Evolutionary conservation across 2,329 filamentous ascomycete genomes (phyloP).

Genomic region (Tolypocladium ophioglossoides): DNA sequence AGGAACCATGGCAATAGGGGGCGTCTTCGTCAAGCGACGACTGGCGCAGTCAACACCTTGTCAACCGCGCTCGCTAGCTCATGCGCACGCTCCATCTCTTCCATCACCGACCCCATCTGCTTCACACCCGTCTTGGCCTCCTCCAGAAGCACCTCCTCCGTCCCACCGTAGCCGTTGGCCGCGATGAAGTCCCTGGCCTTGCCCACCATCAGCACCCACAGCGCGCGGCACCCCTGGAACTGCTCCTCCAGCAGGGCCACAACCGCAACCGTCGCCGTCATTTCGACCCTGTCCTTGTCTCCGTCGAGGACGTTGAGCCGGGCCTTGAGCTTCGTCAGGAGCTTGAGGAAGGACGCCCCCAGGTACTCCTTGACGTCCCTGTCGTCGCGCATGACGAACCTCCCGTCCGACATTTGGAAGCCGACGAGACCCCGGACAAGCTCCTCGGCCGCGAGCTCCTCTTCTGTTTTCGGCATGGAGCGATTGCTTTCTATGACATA

Average conservation of each 20-base stretch:
- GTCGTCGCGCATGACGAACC: not conserved
- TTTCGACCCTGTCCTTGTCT: not conserved
- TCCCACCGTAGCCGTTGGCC: not conserved
- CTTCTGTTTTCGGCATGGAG: not conserved
- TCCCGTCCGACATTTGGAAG: not conserved
- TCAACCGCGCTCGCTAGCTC: not conserved
- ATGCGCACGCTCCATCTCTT: not conserved
- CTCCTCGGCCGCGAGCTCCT: not conserved
- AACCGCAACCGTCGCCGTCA: not conserved
- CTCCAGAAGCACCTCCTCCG: not conserved
- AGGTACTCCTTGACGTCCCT: not conserved
- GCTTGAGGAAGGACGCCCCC: not conserved
- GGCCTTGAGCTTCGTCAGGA: not conserved
- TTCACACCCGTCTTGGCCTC: not conserved
- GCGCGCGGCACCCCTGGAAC: constrained; percentile 1
- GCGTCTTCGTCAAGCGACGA: not conserved
- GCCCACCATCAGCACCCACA: constrained; percentile 2
- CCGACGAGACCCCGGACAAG: not conserved
- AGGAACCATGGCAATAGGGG: too few species aligned
- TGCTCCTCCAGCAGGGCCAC: constrained; percentile 1
- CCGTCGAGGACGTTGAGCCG: not conserved
- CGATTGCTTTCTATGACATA: not conserved
- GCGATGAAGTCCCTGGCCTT: not conserved
- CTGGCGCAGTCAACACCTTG: not conserved
- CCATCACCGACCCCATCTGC: not conserved